phyloP scores from a whole-genome alignment of 176 grass and related monocot genomes.

The Hyparrhenia diplandra region DNA sequence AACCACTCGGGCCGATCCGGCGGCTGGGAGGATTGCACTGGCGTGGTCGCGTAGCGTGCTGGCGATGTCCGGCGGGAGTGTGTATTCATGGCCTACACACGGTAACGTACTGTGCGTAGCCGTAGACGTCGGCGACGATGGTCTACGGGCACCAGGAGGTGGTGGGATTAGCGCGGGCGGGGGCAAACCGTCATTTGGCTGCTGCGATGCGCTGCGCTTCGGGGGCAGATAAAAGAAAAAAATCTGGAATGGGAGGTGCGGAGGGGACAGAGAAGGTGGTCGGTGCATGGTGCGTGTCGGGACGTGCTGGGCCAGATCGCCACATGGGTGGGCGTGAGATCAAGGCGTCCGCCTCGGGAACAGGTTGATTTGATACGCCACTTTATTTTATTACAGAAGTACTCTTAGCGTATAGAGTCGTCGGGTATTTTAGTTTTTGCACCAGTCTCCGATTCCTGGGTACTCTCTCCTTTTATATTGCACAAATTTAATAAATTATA shows the following conservation, averaged over 20 bases:
- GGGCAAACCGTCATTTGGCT: not conserved
- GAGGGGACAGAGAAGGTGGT: constrained; percentile 23
- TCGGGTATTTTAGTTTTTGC: no score
- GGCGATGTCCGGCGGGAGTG: constrained; percentile 5
- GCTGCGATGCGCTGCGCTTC: not conserved
- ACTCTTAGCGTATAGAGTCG: no score
- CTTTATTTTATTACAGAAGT: no score
- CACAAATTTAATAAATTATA: no score
- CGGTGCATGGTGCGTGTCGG: constrained; percentile 38
- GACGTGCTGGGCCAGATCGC: constrained; percentile 12
- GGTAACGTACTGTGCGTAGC: not conserved
- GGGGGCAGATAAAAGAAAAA: not conserved
- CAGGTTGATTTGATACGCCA: not conserved
- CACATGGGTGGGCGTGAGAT: constrained; percentile 43
- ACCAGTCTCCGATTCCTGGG: no score
- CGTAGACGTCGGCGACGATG: not conserved
- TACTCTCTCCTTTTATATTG: no score
- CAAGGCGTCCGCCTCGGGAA: constrained; percentile 15
- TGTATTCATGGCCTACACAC: not conserved
- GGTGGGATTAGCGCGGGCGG: not conserved
- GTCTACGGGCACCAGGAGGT: no score
- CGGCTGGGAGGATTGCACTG: not conserved
- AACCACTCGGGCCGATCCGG: not conserved
- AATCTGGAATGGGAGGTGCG: not conserved
- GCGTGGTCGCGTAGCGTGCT: not conserved